Conservation (phyloP, 202 grass and related monocot species). For the Setaria viridis region DNA sequence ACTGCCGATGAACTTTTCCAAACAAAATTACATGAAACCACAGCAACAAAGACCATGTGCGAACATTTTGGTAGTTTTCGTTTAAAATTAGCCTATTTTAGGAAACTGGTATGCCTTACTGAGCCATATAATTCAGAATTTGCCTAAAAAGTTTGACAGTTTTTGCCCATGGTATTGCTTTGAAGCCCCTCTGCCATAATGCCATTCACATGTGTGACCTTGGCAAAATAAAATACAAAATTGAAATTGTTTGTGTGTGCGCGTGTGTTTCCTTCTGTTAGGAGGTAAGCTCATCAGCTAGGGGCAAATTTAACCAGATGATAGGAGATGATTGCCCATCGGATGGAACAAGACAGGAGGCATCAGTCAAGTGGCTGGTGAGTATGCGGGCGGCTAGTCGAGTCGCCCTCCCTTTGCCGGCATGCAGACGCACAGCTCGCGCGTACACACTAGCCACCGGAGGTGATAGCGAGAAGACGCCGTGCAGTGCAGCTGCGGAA, state of each 20-base stretch:
- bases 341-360: not conserved
- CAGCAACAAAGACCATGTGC: not conserved
- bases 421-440: not conserved
- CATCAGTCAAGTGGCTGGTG: not conserved
- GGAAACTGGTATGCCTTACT: not conserved
- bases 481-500: no score
- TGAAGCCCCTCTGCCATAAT: not conserved
- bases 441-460: not conserved
- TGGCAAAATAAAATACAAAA: no score
- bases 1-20: not conserved
- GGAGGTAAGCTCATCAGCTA: not conserved
- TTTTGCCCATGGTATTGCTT: not conserved
- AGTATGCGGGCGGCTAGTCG: not conserved
- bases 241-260: no score
- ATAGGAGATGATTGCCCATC: not conserved
- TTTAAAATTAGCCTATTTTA: not conserved
- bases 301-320: not conserved
- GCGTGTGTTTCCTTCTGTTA: no score
- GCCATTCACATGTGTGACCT: no score
- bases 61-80: not conserved
- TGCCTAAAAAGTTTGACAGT: not conserved
- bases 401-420: not conserved
- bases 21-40: not conserved
- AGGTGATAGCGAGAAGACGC: not conserved
- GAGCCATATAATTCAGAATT: not conserved